Evolutionary conservation across 2,329 filamentous ascomycete genomes (phyloP), one percentile per base, ranked within the genome.

Genomic region (Aureobasidium sp.): DNA sequence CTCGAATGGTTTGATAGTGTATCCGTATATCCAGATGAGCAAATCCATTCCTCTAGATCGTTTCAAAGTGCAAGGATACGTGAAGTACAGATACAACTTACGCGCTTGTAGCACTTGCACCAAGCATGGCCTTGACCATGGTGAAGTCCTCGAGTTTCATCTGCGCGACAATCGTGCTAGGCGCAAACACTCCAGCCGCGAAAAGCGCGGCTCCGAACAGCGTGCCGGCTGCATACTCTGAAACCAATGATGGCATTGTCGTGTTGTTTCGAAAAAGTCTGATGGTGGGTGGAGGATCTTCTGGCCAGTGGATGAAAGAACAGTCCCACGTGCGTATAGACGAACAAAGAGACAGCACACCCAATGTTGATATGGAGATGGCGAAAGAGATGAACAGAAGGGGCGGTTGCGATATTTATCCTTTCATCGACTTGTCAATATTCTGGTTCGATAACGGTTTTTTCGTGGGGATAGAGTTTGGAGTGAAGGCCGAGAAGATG

Each of bases 91-190:
- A 11, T 25, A 3, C n/a, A 5, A 75, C 84, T 71, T 78, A 87
- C 83, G 82, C 81, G 73, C 83, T 87, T 66, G 77, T 79, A 29
- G 82, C 85, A 11, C 83, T 83, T 3, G 85, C 87, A 1, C 82
- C 79, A 4, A 88, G 72, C 67, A 89, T 88, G 11, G 80, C 79
- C 71, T 87, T 81, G 34, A 86, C 70, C 86, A 89, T 88, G 70
- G 86, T 84, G 72, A 82, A 87, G 69, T 86, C 80, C 52, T 79
- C 73, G 49, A 87, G 75, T 27, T 76, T 78, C 74, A 89, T 80
- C 74, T 89, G 87, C 9, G 77, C 74, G 62, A 84, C 72, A 66
- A 89, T 85, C 51, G 86, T 77, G 0, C 79, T 75, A 0, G 86
- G 86, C 22, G 57, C 76, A 68, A 82, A 82, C 62, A 88, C 83